Base-by-base conservation (phyloP, 441 rosid genomes). In the Geranium incanum region DNA sequence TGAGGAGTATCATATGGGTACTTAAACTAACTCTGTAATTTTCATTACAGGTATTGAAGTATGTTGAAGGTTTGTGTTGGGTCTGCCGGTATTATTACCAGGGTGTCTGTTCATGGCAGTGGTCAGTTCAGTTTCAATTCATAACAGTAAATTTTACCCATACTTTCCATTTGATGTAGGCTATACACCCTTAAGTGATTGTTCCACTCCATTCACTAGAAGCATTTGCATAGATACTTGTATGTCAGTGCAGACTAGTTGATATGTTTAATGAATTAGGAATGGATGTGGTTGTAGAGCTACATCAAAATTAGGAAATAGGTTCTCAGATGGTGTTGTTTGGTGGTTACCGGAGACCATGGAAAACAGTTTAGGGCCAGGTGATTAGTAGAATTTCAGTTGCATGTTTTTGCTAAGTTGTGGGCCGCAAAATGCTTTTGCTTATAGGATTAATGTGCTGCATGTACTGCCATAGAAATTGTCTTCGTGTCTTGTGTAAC, bases 41-140 rank as follows among this genome's bases (percentile, higher is more conserved):
- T 71, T 73, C 63, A 76, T 75, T 80, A 80, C 86, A 95, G 99
- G 96, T 91, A 66, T 71, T 82, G 85, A 95, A 86, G 71, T 95
- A 95, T 69, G 89, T 91, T 15, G 98, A 95, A 88, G 98, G 98
- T 69, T 78, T 95, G 77, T 95, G 98, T 74, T 92, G 98, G 99
- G 96, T 95, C 36, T 92, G 96, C 81, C 94, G 83, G 77, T 92
- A 95, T 82, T 95, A 95, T 84, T 92, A 87, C 84, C 92, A 92
- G 81, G 97, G 95, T 72, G 99, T 92, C 70, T 77, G 86, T 79
- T 92, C 99, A 73, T 95, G 99, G 99, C 91, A 77, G 84, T 95
- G 99, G 98, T 95, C 67, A 88, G 97, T 85, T 74, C 76, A 43
- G 66, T 55, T 70, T 52, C 48, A 15, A 68, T 50, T 4, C 50